A percentile compares a stretch with the other conserved stretches of the same genome.
These are phyloP conservation scores for Diaporthe longicolla DNA, from an alignment of 2,329 filamentous ascomycete species.

Conservation along the genomic window DNA sequence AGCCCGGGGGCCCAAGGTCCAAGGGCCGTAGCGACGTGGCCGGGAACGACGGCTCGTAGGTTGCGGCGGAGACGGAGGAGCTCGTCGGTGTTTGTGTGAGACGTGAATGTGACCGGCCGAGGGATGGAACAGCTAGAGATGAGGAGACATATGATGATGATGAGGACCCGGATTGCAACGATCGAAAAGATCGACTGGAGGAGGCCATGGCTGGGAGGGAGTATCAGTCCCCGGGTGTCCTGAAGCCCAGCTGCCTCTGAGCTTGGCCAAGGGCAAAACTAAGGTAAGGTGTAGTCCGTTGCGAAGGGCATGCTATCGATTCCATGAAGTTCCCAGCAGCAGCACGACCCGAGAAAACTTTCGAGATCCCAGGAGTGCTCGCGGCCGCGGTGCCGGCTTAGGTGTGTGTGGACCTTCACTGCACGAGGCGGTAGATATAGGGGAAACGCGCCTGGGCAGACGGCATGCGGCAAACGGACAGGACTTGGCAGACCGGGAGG, in stretches of 20 bases:
- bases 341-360: constrained; percentile 5
- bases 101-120: constrained; percentile 57
- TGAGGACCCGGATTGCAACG: constrained; percentile 56
- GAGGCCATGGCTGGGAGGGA: constrained; percentile 54
- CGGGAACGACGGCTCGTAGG: constrained; percentile 56
- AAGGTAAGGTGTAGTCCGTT: constrained; percentile 17
- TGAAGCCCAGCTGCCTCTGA: constrained; percentile 45
- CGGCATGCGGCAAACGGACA: not conserved
- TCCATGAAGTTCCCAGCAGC: constrained; percentile 9
- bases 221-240: constrained; percentile 43
- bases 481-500: constrained; percentile 15
- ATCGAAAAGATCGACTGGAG: constrained; percentile 43
- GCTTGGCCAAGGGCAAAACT: constrained; percentile 31
- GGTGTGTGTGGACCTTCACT: not conserved
- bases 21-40: constrained; percentile 60
- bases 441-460: not conserved
- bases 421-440: constrained; percentile 25
- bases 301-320: constrained; percentile 36
- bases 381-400: constrained; percentile 12
- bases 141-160: constrained; percentile 65
- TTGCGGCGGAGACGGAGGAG: constrained; percentile 61
- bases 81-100: constrained; percentile 61
- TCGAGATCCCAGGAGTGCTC: not conserved
- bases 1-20: constrained; percentile 67
- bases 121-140: constrained; percentile 56